Conservation (phyloP, 495 filamentous ascomycete species). For the Lophiotrema nucula region DNA sequence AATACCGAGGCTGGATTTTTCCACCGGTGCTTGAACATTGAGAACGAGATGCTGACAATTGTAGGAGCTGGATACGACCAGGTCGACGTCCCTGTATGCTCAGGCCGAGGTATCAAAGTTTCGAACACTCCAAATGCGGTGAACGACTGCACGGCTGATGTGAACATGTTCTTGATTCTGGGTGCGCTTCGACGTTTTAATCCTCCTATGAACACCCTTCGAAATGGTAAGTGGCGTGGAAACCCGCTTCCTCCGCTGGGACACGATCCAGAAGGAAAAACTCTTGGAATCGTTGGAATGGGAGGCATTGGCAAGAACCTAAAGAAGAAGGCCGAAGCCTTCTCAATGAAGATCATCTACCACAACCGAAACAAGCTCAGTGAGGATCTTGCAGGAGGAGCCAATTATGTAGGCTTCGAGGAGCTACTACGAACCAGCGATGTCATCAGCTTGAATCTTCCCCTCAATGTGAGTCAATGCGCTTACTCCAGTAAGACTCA, state of each 20-base stretch:
- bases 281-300: slow-evolving; percentile 58
- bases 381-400: slow-evolving; percentile 57
- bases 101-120: slow-evolving; percentile 60
- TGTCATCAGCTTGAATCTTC: slow-evolving; percentile 74
- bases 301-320: slow-evolving; percentile 65
- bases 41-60: too few species aligned
- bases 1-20: too few species aligned
- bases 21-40: too few species aligned
- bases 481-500: slow-evolving; percentile 1
- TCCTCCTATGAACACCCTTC: slow-evolving; percentile 58
- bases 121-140: slow-evolving; percentile 80
- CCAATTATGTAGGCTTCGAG: slow-evolving; percentile 68
- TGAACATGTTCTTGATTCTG: slow-evolving; percentile 73
- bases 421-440: slow-evolving; percentile 64
- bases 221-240: slow-evolving; percentile 59
- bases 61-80: slow-evolving; percentile 79
- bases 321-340: slow-evolving; percentile 62
- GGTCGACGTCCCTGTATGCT: slow-evolving; percentile 69
- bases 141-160: slow-evolving; percentile 78
- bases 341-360: slow-evolving; percentile 64
- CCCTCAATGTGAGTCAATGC: slow-evolving; percentile 61
- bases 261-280: slow-evolving; percentile 64
- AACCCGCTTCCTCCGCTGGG: slow-evolving; percentile 50
- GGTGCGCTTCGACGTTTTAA: slow-evolving; percentile 74
- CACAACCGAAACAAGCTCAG: slow-evolving; percentile 60